Conservation (phyloP, 202 grass and related monocot genomes). For the Digitaria exilis region DNA sequence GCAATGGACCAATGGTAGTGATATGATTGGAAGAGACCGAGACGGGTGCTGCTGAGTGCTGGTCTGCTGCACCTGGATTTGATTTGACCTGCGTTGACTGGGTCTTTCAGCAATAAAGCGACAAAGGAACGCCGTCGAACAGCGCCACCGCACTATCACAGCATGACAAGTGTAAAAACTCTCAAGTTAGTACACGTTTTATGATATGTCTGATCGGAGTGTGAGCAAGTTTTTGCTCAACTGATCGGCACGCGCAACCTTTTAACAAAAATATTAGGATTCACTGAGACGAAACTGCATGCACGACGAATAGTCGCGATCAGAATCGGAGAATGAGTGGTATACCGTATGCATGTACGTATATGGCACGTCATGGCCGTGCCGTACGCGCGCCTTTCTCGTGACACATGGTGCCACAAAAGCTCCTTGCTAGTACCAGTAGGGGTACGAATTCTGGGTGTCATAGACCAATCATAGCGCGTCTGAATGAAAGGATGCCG, state of each 20-base stretch:
- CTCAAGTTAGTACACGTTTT: too few relatives aligned
- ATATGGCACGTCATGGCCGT: neutral
- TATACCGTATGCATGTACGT: neutral
- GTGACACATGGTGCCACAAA: neutral
- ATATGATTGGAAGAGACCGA: neutral
- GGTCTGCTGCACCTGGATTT: neutral
- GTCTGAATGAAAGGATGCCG: neutral
- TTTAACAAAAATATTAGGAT: neutral
- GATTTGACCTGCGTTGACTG: constrained; percentile 21
- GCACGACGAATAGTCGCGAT: neutral
- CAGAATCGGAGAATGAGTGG: neutral
- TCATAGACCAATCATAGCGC: neutral
- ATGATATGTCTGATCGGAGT: too few relatives aligned
- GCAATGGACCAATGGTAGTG: too few relatives aligned
- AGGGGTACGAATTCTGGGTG: neutral
- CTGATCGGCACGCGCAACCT: too few relatives aligned
- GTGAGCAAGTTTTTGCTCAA: too few relatives aligned
- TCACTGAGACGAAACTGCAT: neutral
- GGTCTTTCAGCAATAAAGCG: neutral
- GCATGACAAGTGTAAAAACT: too few relatives aligned
- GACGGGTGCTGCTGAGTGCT: too few relatives aligned
- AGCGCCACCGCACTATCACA: too few relatives aligned
- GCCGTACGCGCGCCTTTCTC: neutral
- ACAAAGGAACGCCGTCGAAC: constrained; percentile 11
- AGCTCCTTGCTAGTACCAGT: neutral